A percentile compares a stretch with the other conserved stretches of the same genome.
phyloP scores from a whole-genome alignment of 192 early-diverging fungal genomes.

The Rhizophagus clarus region DNA sequence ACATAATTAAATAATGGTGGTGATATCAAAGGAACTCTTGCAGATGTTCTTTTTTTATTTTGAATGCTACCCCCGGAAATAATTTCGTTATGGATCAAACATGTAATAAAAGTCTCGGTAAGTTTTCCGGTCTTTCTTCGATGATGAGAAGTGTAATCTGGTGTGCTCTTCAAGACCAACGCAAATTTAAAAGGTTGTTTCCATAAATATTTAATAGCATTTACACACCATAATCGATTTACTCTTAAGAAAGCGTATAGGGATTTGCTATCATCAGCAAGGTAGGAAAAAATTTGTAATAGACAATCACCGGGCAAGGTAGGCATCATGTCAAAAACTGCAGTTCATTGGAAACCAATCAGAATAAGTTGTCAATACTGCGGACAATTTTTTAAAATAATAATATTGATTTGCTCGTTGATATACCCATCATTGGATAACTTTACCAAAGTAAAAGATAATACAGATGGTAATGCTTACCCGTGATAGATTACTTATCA shows the following conservation, averaged over 20 bases:
- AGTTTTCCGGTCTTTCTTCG: constrained; percentile 4
- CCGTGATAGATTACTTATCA: not conserved
- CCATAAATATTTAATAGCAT: constrained; percentile 19
- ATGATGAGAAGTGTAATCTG: not conserved
- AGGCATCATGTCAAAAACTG: not conserved
- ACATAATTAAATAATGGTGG: constrained; percentile 8
- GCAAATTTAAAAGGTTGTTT: constrained; percentile 3
- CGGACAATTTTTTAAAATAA: not conserved
- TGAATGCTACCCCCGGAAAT: not conserved
- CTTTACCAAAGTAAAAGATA: not conserved
- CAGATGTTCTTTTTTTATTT: not conserved
- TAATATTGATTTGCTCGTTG: not conserved
- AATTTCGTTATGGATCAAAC: constrained; percentile 7
- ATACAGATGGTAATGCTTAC: not conserved
- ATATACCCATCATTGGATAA: not conserved
- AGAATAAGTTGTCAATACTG: not conserved
- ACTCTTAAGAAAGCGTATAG: constrained; percentile 7
- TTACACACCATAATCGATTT: constrained; percentile 16
- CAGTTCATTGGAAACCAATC: not conserved
- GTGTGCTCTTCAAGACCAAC: not conserved
- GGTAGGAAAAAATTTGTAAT: not conserved
- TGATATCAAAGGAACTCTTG: not conserved
- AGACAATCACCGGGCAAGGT: constrained; percentile 6
- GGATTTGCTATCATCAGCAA: not conserved
- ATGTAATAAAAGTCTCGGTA: not conserved